Percentiles rank a stretch among this genome's conserved stretches.
phyloP scores from a whole-genome alignment of 768 basidiomycete species.

The Leccinellum albellum region DNA sequence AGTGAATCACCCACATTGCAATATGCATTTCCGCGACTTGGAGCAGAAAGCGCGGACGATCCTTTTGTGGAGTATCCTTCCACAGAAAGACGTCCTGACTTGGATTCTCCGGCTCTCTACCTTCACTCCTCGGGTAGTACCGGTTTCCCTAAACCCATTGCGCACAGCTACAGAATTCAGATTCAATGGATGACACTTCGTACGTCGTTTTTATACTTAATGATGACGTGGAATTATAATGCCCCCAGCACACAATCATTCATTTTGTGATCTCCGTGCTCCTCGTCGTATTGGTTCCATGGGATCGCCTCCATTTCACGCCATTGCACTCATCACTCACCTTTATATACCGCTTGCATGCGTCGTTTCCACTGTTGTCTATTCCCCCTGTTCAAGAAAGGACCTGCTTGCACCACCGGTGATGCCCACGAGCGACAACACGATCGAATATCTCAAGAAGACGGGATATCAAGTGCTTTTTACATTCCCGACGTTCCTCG shows the following conservation, averaged over 20 bases:
- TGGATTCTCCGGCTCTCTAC: slow-evolving; percentile 39
- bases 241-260: too few species aligned
- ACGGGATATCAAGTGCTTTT: slow-evolving; percentile 30
- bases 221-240: neutral
- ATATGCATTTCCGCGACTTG: slow-evolving; percentile 41
- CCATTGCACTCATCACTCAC: too few species aligned
- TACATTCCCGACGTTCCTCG: slow-evolving; percentile 38
- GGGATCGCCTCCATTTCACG: slow-evolving; percentile 27
- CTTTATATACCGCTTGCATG: slow-evolving; percentile 19
- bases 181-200: slow-evolving; percentile 34
- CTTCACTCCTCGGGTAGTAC: slow-evolving; percentile 50
- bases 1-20: slow-evolving; percentile 20
- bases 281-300: slow-evolving; percentile 21
- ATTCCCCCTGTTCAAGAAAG: slow-evolving; percentile 22
- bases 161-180: slow-evolving; percentile 32
- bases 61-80: slow-evolving; percentile 18
- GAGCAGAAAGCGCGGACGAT: slow-evolving; percentile 24
- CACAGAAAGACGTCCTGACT: slow-evolving; percentile 13
- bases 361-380: slow-evolving; percentile 18
- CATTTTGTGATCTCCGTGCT: slow-evolving; percentile 2
- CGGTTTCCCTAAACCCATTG: slow-evolving; percentile 45
- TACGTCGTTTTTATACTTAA: slow-evolving; percentile 17
- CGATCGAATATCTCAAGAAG: slow-evolving; percentile 32
- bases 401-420: slow-evolving; percentile 29
- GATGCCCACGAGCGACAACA: slow-evolving; percentile 37